Evolutionary conservation across 2,329 filamentous ascomycete species (phyloP).

Genomic region (Arthrinium phaeospermum): DNA sequence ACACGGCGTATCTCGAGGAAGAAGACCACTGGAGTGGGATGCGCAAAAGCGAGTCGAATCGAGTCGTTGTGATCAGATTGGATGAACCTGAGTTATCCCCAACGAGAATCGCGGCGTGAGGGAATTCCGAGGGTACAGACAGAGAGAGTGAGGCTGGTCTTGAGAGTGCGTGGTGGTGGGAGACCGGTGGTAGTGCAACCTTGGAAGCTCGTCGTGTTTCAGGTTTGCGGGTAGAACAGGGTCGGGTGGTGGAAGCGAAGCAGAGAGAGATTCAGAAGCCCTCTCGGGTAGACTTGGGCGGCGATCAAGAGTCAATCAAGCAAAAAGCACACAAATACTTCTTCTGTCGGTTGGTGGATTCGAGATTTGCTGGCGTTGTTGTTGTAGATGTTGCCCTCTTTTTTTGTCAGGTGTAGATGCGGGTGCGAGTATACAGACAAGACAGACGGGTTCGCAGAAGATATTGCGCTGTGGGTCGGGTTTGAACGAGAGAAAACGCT

Average conservation of each 20-base stretch:
- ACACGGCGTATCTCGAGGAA: constrained; percentile 20
- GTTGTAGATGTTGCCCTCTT: background rate
- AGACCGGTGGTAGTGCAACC: constrained; percentile 25
- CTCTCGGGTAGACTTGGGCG: constrained; percentile 21
- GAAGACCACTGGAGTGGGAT: background rate
- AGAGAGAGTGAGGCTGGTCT: background rate
- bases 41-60: background rate
- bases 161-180: constrained; percentile 28
- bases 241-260: constrained; percentile 28
- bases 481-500: constrained; percentile 22
- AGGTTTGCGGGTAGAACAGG: constrained; percentile 39
- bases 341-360: constrained; percentile 23
- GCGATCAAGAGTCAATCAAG: constrained; percentile 44
- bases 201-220: constrained; percentile 46
- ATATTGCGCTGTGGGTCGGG: constrained; percentile 21
- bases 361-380: constrained; percentile 22
- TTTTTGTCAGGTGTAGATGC: constrained; percentile 19
- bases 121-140: background rate
- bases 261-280: constrained; percentile 31
- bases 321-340: constrained; percentile 29
- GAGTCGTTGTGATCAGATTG: background rate
- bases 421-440: constrained; percentile 10
- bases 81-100: background rate
- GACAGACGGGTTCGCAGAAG: background rate
- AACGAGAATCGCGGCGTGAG: background rate